A percentile compares a stretch with the other conserved stretches of the same genome.
phyloP scores from a whole-genome alignment of 2,329 filamentous ascomycete species.

The Hawksworthiomyces lignivorus region DNA sequence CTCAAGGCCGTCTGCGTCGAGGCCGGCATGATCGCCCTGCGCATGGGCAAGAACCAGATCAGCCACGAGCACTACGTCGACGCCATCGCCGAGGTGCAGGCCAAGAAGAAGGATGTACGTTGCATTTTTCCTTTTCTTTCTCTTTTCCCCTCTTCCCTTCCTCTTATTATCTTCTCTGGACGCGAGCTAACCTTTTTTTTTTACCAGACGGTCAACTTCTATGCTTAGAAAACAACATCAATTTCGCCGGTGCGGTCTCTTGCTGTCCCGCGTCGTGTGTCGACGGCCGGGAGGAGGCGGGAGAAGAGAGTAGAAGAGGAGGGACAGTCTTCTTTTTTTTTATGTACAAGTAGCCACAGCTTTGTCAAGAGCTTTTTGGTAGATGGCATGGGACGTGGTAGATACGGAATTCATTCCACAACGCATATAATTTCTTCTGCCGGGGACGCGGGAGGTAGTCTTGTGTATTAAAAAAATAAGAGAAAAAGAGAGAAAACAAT shows the following conservation, averaged over 20 bases:
- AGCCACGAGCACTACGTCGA: conserved; percentile 98
- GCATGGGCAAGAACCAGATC: conserved; percentile 92
- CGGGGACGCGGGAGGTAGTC: too few species aligned
- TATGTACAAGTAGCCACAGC: conserved; percentile 4
- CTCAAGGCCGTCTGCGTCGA: conserved; percentile 98
- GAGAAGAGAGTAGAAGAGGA: too few species aligned
- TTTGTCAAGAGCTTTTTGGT: too few species aligned
- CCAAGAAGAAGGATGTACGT: conserved; percentile 85
- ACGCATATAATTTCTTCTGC: too few species aligned
- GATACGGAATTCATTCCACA: too few species aligned
- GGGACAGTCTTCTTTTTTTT: not conserved
- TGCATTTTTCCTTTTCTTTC: not conserved
- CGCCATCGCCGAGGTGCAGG: conserved; percentile 91
- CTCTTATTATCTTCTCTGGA: not conserved
- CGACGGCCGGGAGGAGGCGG: too few species aligned
- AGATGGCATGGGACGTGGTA: too few species aligned
- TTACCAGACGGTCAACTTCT: conserved; percentile 50
- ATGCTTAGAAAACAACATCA: too few species aligned
- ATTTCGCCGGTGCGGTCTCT: too few species aligned
- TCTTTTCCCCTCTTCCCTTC: not conserved
- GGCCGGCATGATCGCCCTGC: conserved; percentile 96
- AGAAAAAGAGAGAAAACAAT: too few species aligned
- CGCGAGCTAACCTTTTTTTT: conserved; percentile 18
- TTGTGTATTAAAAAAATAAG: too few species aligned
- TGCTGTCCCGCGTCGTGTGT: too few species aligned